phyloP scores from a whole-genome alignment of 352 stramenopile genomes.

The Phytophthora constricta region DNA sequence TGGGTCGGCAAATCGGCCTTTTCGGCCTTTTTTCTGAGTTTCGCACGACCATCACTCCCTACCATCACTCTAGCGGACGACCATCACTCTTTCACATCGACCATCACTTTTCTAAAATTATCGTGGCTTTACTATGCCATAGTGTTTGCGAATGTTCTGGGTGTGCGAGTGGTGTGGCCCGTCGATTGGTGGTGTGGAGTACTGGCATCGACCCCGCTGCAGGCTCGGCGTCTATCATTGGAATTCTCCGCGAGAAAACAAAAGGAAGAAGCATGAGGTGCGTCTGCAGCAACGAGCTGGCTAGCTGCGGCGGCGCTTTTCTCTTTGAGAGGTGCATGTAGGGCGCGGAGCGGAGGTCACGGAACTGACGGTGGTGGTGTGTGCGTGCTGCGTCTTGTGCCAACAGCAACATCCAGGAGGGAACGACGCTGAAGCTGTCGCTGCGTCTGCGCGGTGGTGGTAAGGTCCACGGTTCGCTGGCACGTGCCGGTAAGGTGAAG shows the following conservation, averaged over 20 bases:
- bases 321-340: too few species aligned
- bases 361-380: slow-evolving; percentile 33
- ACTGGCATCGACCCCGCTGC: not conserved
- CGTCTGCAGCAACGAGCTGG: too few species aligned
- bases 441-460: slow-evolving; percentile 94
- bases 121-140: not conserved
- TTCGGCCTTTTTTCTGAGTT: too few species aligned
- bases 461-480: slow-evolving; percentile 99
- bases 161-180: not conserved
- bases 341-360: not conserved
- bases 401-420: slow-evolving; percentile 97
- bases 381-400: slow-evolving; percentile 6
- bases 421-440: slow-evolving; percentile 96
- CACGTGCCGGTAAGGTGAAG: slow-evolving; percentile 99
- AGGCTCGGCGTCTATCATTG: slow-evolving; percentile 42
- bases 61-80: too few species aligned
- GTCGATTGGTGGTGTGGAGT: slow-evolving; percentile 38
- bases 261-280: slow-evolving; percentile 73
- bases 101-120: not conserved
- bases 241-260: slow-evolving; percentile 72
- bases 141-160: not conserved
- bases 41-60: too few species aligned
- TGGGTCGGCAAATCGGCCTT: too few species aligned
- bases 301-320: too few species aligned
- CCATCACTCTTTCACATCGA: too few species aligned